phyloP scores from a whole-genome alignment of 1,284 basidiomycete species.

The Melampsora larici-populina region DNA sequence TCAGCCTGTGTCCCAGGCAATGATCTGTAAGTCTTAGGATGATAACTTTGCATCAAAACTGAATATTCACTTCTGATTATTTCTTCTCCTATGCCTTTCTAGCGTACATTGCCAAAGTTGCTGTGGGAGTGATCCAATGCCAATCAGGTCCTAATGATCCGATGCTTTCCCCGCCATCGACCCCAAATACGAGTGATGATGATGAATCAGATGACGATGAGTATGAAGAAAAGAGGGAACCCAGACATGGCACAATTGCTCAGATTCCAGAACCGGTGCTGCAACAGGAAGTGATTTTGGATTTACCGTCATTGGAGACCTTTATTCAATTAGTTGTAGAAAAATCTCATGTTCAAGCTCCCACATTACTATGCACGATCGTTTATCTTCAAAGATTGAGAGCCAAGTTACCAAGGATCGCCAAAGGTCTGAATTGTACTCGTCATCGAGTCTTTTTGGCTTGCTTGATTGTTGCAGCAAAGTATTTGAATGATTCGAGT shows the following conservation, averaged over 20 bases:
- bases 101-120: conserved; percentile 55
- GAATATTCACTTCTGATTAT: not conserved
- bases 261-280: not conserved
- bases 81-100: not conserved
- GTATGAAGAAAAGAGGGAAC: not conserved
- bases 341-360: conserved; percentile 82
- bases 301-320: conserved; percentile 72
- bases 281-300: conserved; percentile 41
- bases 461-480: conserved; percentile 88
- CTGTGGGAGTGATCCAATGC: conserved; percentile 55
- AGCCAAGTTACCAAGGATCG: conserved; percentile 71
- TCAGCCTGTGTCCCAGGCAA: conserved; percentile 71
- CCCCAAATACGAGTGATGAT: conserved; percentile 14
- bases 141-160: conserved; percentile 51
- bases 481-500: conserved; percentile 94
- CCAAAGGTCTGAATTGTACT: conserved; percentile 83
- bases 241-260: not conserved
- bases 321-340: conserved; percentile 83
- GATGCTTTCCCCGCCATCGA: conserved; percentile 33
- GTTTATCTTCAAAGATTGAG: conserved; percentile 88
- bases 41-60: not conserved
- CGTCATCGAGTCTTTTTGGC: conserved; percentile 93
- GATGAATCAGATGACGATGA: not conserved
- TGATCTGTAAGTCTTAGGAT: conserved; percentile 61
- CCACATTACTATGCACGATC: conserved; percentile 85